A percentile compares a stretch with the other conserved stretches of the same genome.
phyloP scores from a whole-genome alignment of 306 rosid species.

The Phaseolus lunatus region DNA sequence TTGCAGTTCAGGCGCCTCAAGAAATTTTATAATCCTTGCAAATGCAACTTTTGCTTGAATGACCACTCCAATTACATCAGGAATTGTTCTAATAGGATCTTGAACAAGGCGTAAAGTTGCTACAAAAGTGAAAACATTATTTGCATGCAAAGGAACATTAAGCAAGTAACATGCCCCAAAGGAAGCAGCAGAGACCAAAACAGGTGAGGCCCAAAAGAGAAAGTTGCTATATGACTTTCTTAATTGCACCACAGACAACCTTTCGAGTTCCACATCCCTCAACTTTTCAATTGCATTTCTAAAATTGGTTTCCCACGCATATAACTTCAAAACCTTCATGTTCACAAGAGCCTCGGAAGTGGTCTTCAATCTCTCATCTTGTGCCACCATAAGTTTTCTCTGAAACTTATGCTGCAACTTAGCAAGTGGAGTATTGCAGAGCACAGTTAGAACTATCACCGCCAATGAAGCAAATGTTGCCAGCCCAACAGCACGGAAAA shows the following conservation, averaged over 20 bases:
- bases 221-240: conserved; percentile 3
- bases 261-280: conserved; percentile 3
- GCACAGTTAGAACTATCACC: not conserved
- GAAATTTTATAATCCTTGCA: conserved; percentile 5
- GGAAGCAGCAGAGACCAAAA: conserved; percentile 17
- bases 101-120: conserved; percentile 10
- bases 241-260: conserved; percentile 1
- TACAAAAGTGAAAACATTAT: conserved; percentile 16
- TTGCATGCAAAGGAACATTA: conserved; percentile 10
- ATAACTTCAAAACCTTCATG: conserved; percentile 4
- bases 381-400: conserved; percentile 7
- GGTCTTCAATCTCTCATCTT: conserved; percentile 12
- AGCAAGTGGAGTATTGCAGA: conserved; percentile 12
- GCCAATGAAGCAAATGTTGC: conserved; percentile 10
- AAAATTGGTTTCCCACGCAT: not conserved
- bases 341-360: conserved; percentile 9
- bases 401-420: conserved; percentile 11
- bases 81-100: conserved; percentile 7
- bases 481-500: conserved; percentile 8
- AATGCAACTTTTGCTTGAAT: conserved; percentile 11
- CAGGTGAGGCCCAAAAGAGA: conserved; percentile 14
- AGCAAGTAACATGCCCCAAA: conserved; percentile 10
- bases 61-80: conserved; percentile 14
- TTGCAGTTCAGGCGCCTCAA: not conserved
- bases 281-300: conserved; percentile 1